Conservation (phyloP, 495 filamentous ascomycete genomes). For the Neurospora tetraspora region DNA sequence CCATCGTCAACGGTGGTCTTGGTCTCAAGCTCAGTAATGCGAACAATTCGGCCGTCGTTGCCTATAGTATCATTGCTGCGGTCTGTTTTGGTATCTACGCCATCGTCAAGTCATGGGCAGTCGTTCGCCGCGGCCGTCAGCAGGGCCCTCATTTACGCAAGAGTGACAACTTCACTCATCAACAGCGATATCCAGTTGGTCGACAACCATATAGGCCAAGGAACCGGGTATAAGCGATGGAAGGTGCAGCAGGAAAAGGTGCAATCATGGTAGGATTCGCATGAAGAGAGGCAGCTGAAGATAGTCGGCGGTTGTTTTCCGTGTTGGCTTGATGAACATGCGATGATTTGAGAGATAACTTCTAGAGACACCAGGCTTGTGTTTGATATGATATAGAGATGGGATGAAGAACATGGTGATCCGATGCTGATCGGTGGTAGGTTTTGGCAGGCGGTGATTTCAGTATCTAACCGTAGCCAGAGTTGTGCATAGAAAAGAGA, state of each 20-base stretch:
- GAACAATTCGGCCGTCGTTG: constrained; percentile 38
- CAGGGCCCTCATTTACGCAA: neutral
- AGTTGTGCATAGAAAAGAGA: neutral
- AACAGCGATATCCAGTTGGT: neutral
- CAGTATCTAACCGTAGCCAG: neutral
- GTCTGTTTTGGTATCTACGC: constrained; percentile 39
- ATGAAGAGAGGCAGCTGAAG: no score
- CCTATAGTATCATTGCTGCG: constrained; percentile 50
- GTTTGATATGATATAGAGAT: neutral
- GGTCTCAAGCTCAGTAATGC: constrained; percentile 46
- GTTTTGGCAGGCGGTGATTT: neutral
- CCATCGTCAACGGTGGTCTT: constrained; percentile 61
- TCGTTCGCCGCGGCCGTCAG: neutral
- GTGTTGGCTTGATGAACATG: neutral
- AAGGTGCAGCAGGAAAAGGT: no score
- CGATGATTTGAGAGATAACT: neutral
- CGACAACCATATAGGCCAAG: neutral
- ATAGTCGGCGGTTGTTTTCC: neutral
- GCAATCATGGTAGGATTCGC: no score
- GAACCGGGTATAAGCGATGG: neutral
- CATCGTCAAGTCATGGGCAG: constrained; percentile 12
- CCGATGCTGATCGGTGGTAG: neutral
- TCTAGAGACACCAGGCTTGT: neutral
- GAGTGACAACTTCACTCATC: neutral
- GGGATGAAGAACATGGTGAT: neutral